Evolutionary conservation across 2,329 filamentous ascomycete species (phyloP).

Genomic region (Diaporthe sp.): DNA sequence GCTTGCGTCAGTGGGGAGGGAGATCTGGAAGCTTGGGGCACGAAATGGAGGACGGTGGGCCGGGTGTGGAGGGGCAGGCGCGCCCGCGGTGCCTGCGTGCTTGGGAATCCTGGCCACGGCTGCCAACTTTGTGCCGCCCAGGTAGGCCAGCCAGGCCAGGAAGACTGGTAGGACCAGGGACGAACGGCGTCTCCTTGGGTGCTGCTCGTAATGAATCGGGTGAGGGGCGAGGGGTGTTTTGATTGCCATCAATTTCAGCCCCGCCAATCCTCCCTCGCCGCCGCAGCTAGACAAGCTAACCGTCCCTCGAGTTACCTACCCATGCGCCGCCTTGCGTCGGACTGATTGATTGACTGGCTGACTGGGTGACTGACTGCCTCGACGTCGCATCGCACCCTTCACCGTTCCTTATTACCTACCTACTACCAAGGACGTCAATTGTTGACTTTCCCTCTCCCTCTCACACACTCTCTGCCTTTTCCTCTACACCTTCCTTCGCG

Average conservation of each 20-base stretch:
- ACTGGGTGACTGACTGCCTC: not conserved
- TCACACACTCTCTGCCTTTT: not conserved
- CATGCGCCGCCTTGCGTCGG: not conserved
- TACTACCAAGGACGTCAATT: not conserved
- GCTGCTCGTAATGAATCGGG: slow-evolving; percentile 31
- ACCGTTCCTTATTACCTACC: slow-evolving; percentile 23
- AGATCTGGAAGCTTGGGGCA: slow-evolving; percentile 34
- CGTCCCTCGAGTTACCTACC: not conserved
- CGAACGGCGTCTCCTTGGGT: not conserved
- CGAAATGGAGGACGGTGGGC: not conserved
- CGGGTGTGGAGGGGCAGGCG: slow-evolving; percentile 25
- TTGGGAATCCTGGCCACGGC: slow-evolving; percentile 25
- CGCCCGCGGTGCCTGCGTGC: not conserved
- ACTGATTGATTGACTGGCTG: not conserved
- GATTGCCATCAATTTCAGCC: slow-evolving; percentile 37
- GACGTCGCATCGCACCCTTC: not conserved
- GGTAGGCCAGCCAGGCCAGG: not conserved
- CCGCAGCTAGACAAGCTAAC: slow-evolving; percentile 18
- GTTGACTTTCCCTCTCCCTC: not conserved
- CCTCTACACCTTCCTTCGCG: not conserved
- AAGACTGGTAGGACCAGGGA: slow-evolving; percentile 1
- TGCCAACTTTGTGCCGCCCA: slow-evolving; percentile 27
- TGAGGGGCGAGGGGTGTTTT: slow-evolving; percentile 35
- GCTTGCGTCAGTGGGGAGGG: slow-evolving; percentile 15
- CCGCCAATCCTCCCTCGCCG: slow-evolving; percentile 25